Base-by-base conservation (phyloP, 768 basidiomycete genomes). In the Trametes sanguinea region DNA sequence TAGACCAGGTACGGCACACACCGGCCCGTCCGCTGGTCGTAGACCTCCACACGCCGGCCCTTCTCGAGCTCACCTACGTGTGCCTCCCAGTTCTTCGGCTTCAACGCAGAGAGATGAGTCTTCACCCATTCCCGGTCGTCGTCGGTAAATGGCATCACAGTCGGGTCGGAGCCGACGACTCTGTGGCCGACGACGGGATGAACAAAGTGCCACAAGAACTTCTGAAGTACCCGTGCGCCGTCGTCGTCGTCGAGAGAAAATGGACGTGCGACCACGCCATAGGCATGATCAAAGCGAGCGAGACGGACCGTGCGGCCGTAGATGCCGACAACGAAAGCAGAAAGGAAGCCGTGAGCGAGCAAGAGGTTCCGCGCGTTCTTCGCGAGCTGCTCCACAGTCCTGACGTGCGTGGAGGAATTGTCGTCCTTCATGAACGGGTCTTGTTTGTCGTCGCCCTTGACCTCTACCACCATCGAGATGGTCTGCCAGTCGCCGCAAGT, bases 271-370 rank as follows among this genome's bases (percentile, higher is more conserved):
- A n/a, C n/a, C n/a, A n/a, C n/a, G n/a, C n/a, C n/a, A n/a, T n/a
- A n/a, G n/a, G n/a, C n/a, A n/a, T n/a, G n/a, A n/a, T n/a, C n/a
- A n/a, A n/a, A n/a, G n/a, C n/a, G n/a, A n/a, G n/a, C n/a, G n/a
- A n/a, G n/a, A n/a, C n/a, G n/a, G n/a, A n/a, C n/a, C n/a, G 13
- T 51, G 17, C 33, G n/a, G 30, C 61, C 65, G 40, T 65, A 65
- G 17, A 65, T 44, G 3, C 65, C 65, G 17, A 65, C n/a, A 3
- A 57, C 54, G 44, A 60, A 65, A 11, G 53, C 33, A 22, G 7
- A 30, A 14, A 65, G 57, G 29, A 54, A 45, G 6, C 57, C 54
- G 33, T 62, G 60, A 6, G 56, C 56, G 22, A 58, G 45, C 44
- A 65, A n/a, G 10, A 65, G 53, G 43, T 52, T 62, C 0, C 61